Conservation (phyloP, 495 filamentous ascomycete genomes). For the Penicillium bovifimosum region DNA sequence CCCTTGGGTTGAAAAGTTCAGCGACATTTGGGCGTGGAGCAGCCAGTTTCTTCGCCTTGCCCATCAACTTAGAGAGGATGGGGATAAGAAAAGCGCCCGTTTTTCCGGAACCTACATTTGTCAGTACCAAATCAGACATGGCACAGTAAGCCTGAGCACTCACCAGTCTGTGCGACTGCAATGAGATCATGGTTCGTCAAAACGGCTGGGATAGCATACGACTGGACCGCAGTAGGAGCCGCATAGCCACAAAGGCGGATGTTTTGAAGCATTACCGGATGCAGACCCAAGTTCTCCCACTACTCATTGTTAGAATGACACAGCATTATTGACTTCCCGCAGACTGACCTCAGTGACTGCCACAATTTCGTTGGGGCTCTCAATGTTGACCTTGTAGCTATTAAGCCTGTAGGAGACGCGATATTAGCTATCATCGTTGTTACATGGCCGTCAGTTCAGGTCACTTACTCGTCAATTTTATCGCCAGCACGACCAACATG, state of each 20-base stretch:
- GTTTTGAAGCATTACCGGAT: conserved; percentile 78
- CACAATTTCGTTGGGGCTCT: conserved; percentile 30
- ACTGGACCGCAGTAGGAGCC: conserved; percentile 79
- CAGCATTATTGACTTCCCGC: conserved; percentile 36
- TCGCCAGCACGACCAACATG: conserved; percentile 38
- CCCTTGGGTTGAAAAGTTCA: conserved; percentile 36
- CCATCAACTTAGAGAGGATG: conserved; percentile 84
- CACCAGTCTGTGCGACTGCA: conserved; percentile 88
- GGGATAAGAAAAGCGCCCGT: conserved; percentile 90
- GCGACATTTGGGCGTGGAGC: conserved; percentile 63
- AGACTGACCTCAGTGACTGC: conserved; percentile 5
- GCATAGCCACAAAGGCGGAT: conserved; percentile 60
- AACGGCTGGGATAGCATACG: conserved; percentile 74
- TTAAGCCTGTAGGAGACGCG: neutral
- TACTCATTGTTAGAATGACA: conserved; percentile 15
- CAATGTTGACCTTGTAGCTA: neutral
- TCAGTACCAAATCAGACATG: neutral
- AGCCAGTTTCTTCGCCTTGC: conserved; percentile 79
- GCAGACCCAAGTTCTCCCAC: conserved; percentile 76
- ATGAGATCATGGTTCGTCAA: conserved; percentile 69
- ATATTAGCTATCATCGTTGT: neutral
- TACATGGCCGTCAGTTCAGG: neutral
- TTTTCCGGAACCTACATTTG: conserved; percentile 77
- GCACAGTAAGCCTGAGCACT: conserved; percentile 18
- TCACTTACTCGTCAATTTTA: conserved; percentile 36